These are phyloP conservation scores for Papiliotrema fonsecae DNA, from an alignment of 1,284 basidiomycete species.

Conservation along the genomic window DNA sequence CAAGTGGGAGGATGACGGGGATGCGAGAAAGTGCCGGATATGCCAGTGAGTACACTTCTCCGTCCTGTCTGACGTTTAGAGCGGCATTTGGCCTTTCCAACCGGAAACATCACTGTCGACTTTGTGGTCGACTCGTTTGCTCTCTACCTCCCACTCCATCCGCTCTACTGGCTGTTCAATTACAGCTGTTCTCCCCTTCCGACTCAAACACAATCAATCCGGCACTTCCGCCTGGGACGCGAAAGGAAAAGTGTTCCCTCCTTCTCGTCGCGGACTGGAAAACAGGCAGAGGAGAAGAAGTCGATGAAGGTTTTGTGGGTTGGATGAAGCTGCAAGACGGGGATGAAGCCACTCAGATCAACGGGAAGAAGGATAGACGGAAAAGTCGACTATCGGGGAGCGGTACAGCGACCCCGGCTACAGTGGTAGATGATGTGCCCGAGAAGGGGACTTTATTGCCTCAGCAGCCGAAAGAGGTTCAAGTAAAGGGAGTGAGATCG, in stretches of 20 bases:
- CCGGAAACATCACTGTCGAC: slow-evolving; percentile 92
- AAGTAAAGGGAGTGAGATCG: slow-evolving; percentile 74
- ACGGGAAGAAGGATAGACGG: slow-evolving; percentile 40
- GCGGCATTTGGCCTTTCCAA: slow-evolving; percentile 83
- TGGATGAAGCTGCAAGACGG: slow-evolving; percentile 49
- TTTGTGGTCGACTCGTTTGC: slow-evolving; percentile 90
- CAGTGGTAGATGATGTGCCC: not conserved
- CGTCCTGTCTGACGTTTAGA: slow-evolving; percentile 43
- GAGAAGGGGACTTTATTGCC: slow-evolving; percentile 25
- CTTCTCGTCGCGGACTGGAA: slow-evolving; percentile 73
- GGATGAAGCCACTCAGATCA: slow-evolving; percentile 33
- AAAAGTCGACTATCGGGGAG: slow-evolving; percentile 7
- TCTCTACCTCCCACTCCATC: slow-evolving; percentile 70
- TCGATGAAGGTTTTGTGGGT: slow-evolving; percentile 74
- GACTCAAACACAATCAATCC: slow-evolving; percentile 21
- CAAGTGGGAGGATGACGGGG: slow-evolving; percentile 84
- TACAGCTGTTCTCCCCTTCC: slow-evolving; percentile 40
- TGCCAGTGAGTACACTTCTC: slow-evolving; percentile 79
- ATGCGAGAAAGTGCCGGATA: slow-evolving; percentile 71
- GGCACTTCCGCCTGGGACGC: slow-evolving; percentile 49
- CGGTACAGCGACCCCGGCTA: not conserved
- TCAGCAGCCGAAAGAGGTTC: slow-evolving; percentile 59
- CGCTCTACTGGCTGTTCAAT: slow-evolving; percentile 47
- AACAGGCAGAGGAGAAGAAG: slow-evolving; percentile 72
- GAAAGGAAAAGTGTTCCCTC: slow-evolving; percentile 65